Base-by-base conservation (phyloP, 495 filamentous ascomycete species). In the Lichenothelia convexa region DNA sequence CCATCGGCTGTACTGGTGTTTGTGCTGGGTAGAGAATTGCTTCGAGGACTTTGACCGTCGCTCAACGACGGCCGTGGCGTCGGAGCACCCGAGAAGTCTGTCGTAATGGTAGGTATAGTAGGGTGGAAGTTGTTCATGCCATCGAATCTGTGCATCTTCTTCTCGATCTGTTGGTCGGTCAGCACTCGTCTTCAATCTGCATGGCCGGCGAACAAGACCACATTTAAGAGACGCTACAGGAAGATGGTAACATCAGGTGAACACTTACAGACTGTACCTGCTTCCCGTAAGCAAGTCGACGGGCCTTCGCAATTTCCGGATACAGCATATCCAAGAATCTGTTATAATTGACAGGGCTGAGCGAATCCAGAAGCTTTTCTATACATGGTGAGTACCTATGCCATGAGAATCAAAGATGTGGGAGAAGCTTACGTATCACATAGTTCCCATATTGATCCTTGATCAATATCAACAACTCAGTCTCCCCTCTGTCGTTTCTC, bases 381-480 rank as follows among this genome's bases (percentile, higher is more conserved):
- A 34, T 24, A 4, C 13, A 30, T 21, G 23, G 36, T 21, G 11
- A 9, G 8, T 40, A 18, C 35, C 16, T 18, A 27, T 13, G 21
- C 24, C 29, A 26, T 8, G 20, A 21, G 19, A 16, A 22, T 13
- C 35, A 21, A 17, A 20, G 21, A 9, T 19, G 18, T 19, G 17
- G 7, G n/a, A 34, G 20, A 22, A 15, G 75, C 87, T 69, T 73
- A 92, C 84, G 89, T 41, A 97, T 78, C 12, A 95, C 89, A 51
- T 97, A 97, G 53, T 97, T 97, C 29, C 82, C 91, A 55, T 76
- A 97, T 42, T 80, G 76, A 51, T 97, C 89, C 41, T 77, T 80
- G 65, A 94, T 87, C 50, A 95, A 57, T 7, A 67, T 63, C 36
- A 77, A 64, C 7, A 94, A 58, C 13, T 71, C 67, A 45, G 63